Percentiles rank a stretch among this genome's conserved stretches.
Conservation (phyloP, 2,329 filamentous ascomycete species). For the Cordyceps cateniannulata region DNA sequence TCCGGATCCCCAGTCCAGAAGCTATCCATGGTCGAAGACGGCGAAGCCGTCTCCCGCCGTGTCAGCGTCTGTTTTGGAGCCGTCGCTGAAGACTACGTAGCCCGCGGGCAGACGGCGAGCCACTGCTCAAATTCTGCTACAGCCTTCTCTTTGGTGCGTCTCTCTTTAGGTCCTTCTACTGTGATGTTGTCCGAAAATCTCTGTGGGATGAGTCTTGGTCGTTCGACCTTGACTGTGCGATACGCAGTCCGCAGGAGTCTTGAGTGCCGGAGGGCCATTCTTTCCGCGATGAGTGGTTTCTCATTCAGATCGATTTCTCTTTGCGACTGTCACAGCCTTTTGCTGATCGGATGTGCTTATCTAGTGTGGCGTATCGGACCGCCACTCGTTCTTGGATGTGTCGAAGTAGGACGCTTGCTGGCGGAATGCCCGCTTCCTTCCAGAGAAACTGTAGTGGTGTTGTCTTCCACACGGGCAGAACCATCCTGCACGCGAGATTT, state of each 20-base stretch:
- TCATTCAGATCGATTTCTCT: slow-evolving; percentile 2
- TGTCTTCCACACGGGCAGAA: not conserved
- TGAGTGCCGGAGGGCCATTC: not conserved
- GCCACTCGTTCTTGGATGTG: not conserved
- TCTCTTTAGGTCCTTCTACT: not conserved
- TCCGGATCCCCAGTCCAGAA: not conserved
- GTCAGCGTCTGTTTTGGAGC: not conserved
- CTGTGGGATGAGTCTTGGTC: slow-evolving; percentile 1
- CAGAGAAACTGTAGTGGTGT: not conserved
- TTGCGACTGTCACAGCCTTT: not conserved
- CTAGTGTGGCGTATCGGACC: not conserved
- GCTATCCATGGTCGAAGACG: not conserved
- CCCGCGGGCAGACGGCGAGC: not conserved
- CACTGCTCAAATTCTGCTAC: not conserved
- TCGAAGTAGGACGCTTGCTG: not conserved
- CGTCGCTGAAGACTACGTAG: not conserved
- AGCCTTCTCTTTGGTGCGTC: not conserved
- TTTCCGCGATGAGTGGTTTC: not conserved
- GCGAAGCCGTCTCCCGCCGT: slow-evolving; percentile 2
- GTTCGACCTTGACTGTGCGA: not conserved
- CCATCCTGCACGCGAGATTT: not conserved
- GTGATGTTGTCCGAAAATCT: not conserved
- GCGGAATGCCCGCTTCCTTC: slow-evolving; percentile 8
- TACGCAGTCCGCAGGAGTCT: not conserved
- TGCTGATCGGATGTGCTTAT: not conserved